Conservation (phyloP, 2,329 filamentous ascomycete species). For the Sarocladiaceae sp. region DNA sequence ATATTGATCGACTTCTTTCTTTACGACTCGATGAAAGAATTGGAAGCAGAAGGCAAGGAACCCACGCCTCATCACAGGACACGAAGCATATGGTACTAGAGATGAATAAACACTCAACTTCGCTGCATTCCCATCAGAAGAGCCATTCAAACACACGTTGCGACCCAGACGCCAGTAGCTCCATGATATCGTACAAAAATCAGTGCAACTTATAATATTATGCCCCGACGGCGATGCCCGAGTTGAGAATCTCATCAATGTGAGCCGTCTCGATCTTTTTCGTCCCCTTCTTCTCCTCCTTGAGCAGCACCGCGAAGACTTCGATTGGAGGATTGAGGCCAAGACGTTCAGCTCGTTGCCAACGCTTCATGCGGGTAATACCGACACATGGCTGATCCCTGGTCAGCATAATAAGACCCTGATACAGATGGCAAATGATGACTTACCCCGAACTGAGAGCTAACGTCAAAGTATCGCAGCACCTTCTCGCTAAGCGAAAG, state of each 20-base stretch:
- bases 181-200: conserved; percentile 5
- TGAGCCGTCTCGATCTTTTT: conserved; percentile 58
- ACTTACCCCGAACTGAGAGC: conserved; percentile 84
- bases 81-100: conserved; percentile 87
- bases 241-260: conserved; percentile 61
- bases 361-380: conserved; percentile 72
- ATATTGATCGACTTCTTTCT: conserved; percentile 96
- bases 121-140: no score
- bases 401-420: conserved; percentile 7
- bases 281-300: conserved; percentile 49
- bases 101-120: background rate
- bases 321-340: conserved; percentile 84
- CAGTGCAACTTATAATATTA: conserved; percentile 10
- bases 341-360: conserved; percentile 79
- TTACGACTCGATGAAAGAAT: conserved; percentile 87
- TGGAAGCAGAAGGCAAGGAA: conserved; percentile 58
- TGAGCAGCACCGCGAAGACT: conserved; percentile 77
- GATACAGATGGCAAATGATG: conserved; percentile 11
- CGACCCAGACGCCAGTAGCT: conserved; percentile 12
- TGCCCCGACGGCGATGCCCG: conserved; percentile 33
- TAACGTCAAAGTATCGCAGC: conserved; percentile 86
- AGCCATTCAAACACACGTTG: background rate
- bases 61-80: conserved; percentile 75
- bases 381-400: conserved; percentile 75
- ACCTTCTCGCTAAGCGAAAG: conserved; percentile 75